These are phyloP conservation scores for Mollisia scopiformis DNA, from an alignment of 2,329 filamentous ascomycete genomes.

Conservation along the genomic window DNA sequence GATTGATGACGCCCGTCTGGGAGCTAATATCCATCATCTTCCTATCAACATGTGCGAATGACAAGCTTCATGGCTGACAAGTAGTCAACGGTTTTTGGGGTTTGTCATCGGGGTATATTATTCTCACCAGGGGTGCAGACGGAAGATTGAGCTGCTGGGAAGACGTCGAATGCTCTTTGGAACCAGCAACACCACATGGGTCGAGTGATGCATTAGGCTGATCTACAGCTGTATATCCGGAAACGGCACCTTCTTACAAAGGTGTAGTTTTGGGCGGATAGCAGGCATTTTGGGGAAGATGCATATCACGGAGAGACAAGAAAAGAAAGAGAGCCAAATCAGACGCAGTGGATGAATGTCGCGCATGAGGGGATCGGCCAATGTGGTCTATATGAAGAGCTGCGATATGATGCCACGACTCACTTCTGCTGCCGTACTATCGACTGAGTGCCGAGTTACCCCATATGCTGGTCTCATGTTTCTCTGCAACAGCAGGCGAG, in stretches of 20 bases:
- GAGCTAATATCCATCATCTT: background rate
- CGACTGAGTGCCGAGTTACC: conserved; percentile 5
- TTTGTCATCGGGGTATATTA: background rate
- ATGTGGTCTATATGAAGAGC: conserved; percentile 3
- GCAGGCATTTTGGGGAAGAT: conserved; percentile 7
- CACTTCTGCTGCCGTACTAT: too few relatives aligned
- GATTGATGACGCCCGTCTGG: background rate
- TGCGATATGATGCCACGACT: conserved; percentile 16
- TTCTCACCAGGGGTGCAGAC: conserved; percentile 1
- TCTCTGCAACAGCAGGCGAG: background rate
- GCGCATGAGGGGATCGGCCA: conserved; percentile 14
- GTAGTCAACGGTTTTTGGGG: background rate
- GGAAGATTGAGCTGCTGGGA: background rate
- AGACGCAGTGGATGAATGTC: conserved; percentile 16
- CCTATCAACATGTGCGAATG: background rate
- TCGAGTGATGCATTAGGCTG: conserved; percentile 20
- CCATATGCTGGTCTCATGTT: background rate
- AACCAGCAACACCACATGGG: background rate
- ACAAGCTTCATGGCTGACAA: conserved; percentile 1
- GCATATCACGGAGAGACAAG: conserved; percentile 3
- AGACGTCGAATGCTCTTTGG: background rate
- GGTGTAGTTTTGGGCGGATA: conserved; percentile 18
- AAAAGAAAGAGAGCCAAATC: conserved; percentile 8
- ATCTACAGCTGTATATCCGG: conserved; percentile 18
- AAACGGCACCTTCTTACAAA: conserved; percentile 23